Evolutionary conservation across 2,329 filamentous ascomycete genomes (phyloP).

Genomic region (Fusarium camptoceras): DNA sequence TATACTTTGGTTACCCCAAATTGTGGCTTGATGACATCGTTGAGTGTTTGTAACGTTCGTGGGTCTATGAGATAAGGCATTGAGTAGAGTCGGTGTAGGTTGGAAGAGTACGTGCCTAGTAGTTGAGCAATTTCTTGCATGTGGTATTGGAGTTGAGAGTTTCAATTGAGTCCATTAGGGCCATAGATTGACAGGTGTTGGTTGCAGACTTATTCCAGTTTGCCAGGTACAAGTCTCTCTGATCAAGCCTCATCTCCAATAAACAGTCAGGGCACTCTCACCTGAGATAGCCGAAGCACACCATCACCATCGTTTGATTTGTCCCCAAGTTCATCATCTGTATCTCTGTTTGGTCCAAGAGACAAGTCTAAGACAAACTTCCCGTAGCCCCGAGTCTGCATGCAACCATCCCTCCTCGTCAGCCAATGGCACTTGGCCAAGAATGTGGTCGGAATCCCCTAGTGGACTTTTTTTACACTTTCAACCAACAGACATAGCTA

Average conservation of each 20-base stretch:
- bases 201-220: slow-evolving; percentile 24
- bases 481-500: slow-evolving; percentile 30
- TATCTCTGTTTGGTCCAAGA: not conserved
- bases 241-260: slow-evolving; percentile 14
- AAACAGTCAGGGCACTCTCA: slow-evolving; percentile 6
- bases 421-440: slow-evolving; percentile 30
- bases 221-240: slow-evolving; percentile 14
- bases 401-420: slow-evolving; percentile 21
- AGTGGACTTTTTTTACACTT: slow-evolving; percentile 38
- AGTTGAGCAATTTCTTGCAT: not conserved
- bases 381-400: slow-evolving; percentile 4
- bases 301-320: slow-evolving; percentile 10
- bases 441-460: slow-evolving; percentile 29
- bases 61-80: not conserved
- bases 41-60: not conserved
- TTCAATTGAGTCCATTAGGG: not conserved
- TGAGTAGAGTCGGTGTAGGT: not conserved
- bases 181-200: slow-evolving; percentile 17
- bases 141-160: not conserved
- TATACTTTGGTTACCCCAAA: slow-evolving; percentile 26
- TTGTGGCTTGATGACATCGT: slow-evolving; percentile 22
- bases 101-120: accelerated
- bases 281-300: slow-evolving; percentile 18
- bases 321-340: slow-evolving; percentile 8
- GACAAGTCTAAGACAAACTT: slow-evolving; percentile 16